Percentiles rank a stretch among this genome's conserved stretches.
These are phyloP conservation scores for Rhodotorula sp. DNA, from an alignment of 1,284 basidiomycete species.

Conservation along the genomic window DNA sequence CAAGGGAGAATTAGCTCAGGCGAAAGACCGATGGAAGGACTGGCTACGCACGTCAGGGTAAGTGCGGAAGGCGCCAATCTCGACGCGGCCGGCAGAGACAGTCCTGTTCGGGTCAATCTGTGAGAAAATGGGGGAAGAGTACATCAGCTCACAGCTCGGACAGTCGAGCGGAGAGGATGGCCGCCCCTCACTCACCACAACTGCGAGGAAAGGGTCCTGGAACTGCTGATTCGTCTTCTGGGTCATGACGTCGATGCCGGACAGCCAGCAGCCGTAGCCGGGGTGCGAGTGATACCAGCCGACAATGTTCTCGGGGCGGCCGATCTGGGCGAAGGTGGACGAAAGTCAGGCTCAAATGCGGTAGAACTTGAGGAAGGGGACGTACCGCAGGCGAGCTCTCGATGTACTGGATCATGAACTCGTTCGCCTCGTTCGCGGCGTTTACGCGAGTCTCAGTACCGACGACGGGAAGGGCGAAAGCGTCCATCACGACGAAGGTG, in stretches of 20 bases:
- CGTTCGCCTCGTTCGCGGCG: slow-evolving; percentile 91
- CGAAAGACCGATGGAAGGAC: no score
- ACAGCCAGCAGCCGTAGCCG: slow-evolving; percentile 95
- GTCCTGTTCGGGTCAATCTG: slow-evolving; percentile 98
- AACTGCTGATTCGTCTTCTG: slow-evolving; percentile 92
- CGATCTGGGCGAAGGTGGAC: slow-evolving; percentile 57
- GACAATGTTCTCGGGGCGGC: slow-evolving; percentile 79
- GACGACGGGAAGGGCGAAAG: slow-evolving; percentile 93
- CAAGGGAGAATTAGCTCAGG: no score
- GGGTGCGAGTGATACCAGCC: slow-evolving; percentile 99
- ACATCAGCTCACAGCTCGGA: no score
- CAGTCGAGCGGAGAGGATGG: not conserved
- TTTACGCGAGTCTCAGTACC: slow-evolving; percentile 99
- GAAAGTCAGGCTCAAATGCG: not conserved
- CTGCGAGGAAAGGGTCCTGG: slow-evolving; percentile 94
- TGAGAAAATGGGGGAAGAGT: not conserved
- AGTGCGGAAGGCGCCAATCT: slow-evolving; percentile 96
- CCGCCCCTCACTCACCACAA: slow-evolving; percentile 66
- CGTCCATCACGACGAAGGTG: slow-evolving; percentile 89
- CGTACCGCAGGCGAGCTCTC: slow-evolving; percentile 71
- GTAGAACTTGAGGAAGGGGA: not conserved
- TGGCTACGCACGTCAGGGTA: slow-evolving; percentile 78
- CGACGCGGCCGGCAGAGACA: slow-evolving; percentile 94
- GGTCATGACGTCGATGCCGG: slow-evolving; percentile 93
- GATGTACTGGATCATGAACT: slow-evolving; percentile 96